Base-by-base conservation (phyloP, 179 eudicot genomes). In the Vitellaria paradoxa region DNA sequence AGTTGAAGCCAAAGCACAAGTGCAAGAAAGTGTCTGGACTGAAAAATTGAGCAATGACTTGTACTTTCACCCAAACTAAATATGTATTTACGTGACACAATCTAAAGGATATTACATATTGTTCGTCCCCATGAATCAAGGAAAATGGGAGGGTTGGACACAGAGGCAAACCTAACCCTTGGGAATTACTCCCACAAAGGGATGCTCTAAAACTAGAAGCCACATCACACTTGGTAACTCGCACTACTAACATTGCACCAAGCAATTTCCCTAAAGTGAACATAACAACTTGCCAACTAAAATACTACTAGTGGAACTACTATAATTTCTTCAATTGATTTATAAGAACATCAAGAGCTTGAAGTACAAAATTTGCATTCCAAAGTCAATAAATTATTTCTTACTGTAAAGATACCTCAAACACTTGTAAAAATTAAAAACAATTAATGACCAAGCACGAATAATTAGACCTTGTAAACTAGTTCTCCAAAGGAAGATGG, bases 201-300 rank as follows among this genome's bases (percentile, higher is more conserved):
- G 26, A 42, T 45, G 12, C 14, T 45, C 13, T 68, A 6, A 7
- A n/a, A 68, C 55, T 17, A 3, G 55, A 68, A 18, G 23, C 53
- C 69, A 65, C 47, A 65, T 65, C 71, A 67, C 71, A 67, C 40
- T 10, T 20, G 53, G 49, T n/a, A 45, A 30, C 37, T 50, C 12
- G 0, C 55, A 50, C 45, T 6, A 7, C n/a, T 23, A 49, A n/a
- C 59, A 24, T 13, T 70, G 57, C 73, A 69, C 40, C 57, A 47
- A 69, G 57, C 53, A 47, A 49, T 47, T 30, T 60, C 74, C 60
- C 56, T 52, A 70, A 15, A 70, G 14, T 14, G 61, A 70, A 26
- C 46, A 12, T 5, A 47, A 47, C 45, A 50, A 5, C 12, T 7
- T 70, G 26, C 74, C 45, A 23, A 71, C 46, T 26, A 53, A 15